Conservation (phyloP, 805 yeast genomes). For the Ogataea dorogensis region DNA sequence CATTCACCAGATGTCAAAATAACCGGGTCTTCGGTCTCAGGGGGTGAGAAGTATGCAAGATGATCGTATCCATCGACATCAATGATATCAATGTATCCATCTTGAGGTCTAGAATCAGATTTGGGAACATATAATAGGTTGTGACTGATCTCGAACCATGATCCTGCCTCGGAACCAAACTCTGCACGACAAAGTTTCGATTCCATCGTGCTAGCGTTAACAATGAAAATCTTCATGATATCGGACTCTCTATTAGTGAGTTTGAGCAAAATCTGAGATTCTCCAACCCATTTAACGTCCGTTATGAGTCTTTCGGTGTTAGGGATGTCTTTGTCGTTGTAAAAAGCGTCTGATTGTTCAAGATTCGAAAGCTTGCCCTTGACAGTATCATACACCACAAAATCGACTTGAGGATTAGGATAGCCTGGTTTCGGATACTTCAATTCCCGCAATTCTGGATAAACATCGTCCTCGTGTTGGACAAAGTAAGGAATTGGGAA, state of each 20-base stretch:
- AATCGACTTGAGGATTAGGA: slow-evolving; percentile 64
- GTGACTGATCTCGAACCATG: slow-evolving; percentile 79
- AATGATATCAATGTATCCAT: slow-evolving; percentile 82
- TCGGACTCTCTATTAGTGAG: slow-evolving; percentile 68
- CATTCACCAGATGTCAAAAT: slow-evolving; percentile 75
- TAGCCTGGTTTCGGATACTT: slow-evolving; percentile 87
- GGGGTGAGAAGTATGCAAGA: slow-evolving; percentile 80
- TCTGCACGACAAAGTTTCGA: slow-evolving; percentile 49
- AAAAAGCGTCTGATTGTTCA: slow-evolving; percentile 37
- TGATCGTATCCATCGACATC: slow-evolving; percentile 65
- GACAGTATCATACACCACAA: slow-evolving; percentile 44
- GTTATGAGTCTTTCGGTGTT: slow-evolving; percentile 52
- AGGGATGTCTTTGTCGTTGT: slow-evolving; percentile 40
- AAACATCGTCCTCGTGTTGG: slow-evolving; percentile 43
- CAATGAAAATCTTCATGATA: slow-evolving; percentile 52
- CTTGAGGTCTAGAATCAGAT: slow-evolving; percentile 44
- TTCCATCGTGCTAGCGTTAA: slow-evolving; percentile 41
- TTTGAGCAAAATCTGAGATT: slow-evolving; percentile 48
- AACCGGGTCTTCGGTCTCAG: slow-evolving; percentile 50
- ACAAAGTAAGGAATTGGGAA: slow-evolving; percentile 76
- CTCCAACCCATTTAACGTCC: slow-evolving; percentile 71
- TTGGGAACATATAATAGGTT: slow-evolving; percentile 58
- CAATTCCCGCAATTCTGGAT: slow-evolving; percentile 59
- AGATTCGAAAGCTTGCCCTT: slow-evolving; percentile 24
- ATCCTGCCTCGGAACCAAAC: slow-evolving; percentile 43